phyloP scores from a whole-genome alignment of 805 yeast genomes.

The Hanseniaspora guilliermondii region DNA sequence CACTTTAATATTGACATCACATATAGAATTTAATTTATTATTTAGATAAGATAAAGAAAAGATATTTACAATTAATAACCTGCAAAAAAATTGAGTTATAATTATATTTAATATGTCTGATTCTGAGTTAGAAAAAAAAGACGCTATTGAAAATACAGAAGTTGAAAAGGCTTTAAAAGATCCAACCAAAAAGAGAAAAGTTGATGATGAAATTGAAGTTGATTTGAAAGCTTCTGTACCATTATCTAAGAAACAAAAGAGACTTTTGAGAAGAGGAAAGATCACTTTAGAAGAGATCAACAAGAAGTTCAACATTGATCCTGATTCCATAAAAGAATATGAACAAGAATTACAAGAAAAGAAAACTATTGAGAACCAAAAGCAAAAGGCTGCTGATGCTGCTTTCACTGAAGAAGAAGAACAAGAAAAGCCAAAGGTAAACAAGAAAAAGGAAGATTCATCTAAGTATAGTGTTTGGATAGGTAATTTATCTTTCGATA shows the following conservation, averaged over 20 bases:
- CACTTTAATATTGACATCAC: neutral
- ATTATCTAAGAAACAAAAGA: conserved; percentile 79
- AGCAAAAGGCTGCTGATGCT: conserved; percentile 16
- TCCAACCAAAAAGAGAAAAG: conserved; percentile 29
- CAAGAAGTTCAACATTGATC: conserved; percentile 30
- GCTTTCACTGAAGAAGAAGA: conserved; percentile 25
- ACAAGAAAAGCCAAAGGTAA: conserved; percentile 23
- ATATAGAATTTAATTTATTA: neutral
- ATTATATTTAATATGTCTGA: neutral
- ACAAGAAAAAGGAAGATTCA: conserved; percentile 28
- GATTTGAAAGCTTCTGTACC: conserved; percentile 64
- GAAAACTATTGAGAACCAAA: conserved; percentile 16
- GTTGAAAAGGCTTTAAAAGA: conserved; percentile 27
- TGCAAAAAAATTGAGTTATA: neutral
- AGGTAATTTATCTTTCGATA: conserved; percentile 81
- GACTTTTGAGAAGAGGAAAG: conserved; percentile 70
- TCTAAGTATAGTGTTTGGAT: conserved; percentile 79
- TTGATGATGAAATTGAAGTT: conserved; percentile 50
- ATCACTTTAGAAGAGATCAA: conserved; percentile 45
- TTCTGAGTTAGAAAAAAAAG: conserved; percentile 8
- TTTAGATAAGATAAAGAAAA: neutral
- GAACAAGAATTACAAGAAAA: conserved; percentile 29
- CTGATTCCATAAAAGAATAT: conserved; percentile 27
- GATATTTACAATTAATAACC: neutral
- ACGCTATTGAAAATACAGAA: conserved; percentile 18